Base-by-base conservation (phyloP, 1,284 basidiomycete species). In the Austropuccinia psidii region DNA sequence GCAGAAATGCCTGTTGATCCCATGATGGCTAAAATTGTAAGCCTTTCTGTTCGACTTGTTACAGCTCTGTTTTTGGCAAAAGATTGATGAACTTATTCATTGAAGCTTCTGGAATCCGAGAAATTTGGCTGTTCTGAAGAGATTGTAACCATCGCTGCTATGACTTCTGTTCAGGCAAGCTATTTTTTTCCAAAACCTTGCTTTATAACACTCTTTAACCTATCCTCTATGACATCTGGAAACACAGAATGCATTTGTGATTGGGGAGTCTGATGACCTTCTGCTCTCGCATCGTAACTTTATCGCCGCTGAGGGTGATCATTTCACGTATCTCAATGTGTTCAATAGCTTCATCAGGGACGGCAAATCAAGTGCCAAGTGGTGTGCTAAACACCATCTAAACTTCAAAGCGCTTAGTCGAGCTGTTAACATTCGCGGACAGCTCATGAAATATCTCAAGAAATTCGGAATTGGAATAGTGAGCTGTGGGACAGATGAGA, bases 251-350 rank as follows among this genome's bases (percentile, higher is more conserved):
- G 87, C 89, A 2, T 97, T 97, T 80, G 81, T 93, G 41, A 89
- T 91, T 66, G 88, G 89, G 7, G 90, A 93, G 19, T 85, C 87
- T 17, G 90, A 89, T 7, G 90, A 91, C 0, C 80, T 93, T 66
- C 92, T 96, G 81, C 82, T 98, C 9, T 91, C 95, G 80, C 85
- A 91, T 61, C 84, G 95, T 68, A 95, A 96, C 79, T 98, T 98
- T 78, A 95, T 92, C 0, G 93, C 93, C 0, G 91, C 96, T 81
- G 94, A 99, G 86, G 96, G 96, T 76, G 94, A 98, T 79, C 91
- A 95, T 80, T 82, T 97, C 5, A 97, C 93, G 1, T 83, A 94
- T 5, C 80, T 97, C 29, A 98, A 97, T 81, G 91, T 92, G 3
- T 98, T 93, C 82, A 95, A 96, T 77, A 92, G 91, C 0, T 99